phyloP scores from a whole-genome alignment of 2,329 filamentous ascomycete species.

The Sordariomycetes sp. region DNA sequence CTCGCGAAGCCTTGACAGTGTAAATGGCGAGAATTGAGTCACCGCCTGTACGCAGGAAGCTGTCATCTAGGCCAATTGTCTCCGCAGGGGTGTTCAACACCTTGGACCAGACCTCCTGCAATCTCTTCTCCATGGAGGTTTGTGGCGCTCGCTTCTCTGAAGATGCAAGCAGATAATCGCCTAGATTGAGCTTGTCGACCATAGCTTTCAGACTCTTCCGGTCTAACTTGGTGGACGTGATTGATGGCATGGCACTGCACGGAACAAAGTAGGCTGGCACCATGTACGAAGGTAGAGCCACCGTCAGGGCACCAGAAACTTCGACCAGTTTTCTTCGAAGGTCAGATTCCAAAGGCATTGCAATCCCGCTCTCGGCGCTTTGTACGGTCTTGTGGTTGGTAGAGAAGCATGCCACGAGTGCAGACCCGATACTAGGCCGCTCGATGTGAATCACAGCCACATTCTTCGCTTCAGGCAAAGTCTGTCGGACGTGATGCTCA shows the following conservation, averaged over 20 bases:
- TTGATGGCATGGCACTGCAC: constrained; percentile 6
- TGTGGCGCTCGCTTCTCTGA: neutral
- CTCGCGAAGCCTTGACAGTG: too few relatives aligned
- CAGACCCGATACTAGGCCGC: neutral
- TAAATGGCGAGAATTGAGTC: too few relatives aligned
- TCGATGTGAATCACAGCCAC: constrained; percentile 1
- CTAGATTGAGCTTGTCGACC: neutral
- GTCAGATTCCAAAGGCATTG: too few relatives aligned
- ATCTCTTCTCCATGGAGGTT: neutral
- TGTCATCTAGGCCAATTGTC: constrained; percentile 1
- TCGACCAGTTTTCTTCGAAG: neutral
- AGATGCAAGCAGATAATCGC: neutral
- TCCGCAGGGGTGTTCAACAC: neutral
- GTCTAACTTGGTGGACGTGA: constrained; percentile 7
- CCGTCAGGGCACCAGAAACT: neutral
- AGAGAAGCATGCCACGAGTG: neutral
- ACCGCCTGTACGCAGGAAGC: too few relatives aligned
- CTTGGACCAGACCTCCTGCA: constrained; percentile 1
- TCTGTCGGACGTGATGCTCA: neutral
- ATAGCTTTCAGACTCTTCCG: constrained; percentile 4
- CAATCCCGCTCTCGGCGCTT: too few relatives aligned
- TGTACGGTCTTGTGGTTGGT: too few relatives aligned
- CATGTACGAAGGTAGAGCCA: constrained; percentile 7
- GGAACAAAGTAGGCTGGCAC: constrained; percentile 6
- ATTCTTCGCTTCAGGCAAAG: neutral